Conservation (phyloP, 495 filamentous ascomycete species). For the Lasiosphaeria hispida region DNA sequence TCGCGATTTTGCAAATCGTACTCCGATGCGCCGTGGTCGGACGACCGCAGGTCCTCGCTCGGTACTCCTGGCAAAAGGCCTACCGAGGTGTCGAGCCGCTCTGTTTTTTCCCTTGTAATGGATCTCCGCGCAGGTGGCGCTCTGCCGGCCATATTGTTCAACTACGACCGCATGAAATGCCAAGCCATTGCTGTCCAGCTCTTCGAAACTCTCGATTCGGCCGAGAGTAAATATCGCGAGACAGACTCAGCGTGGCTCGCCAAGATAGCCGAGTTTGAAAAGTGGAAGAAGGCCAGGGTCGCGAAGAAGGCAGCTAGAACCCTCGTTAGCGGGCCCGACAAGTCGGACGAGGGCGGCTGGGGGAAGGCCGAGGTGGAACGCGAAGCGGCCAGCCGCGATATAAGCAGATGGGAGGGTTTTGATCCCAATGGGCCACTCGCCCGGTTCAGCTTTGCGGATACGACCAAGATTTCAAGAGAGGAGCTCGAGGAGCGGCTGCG, state of each 20-base stretch:
- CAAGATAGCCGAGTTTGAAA: slow-evolving; percentile 50
- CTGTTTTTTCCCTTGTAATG: slow-evolving; percentile 53
- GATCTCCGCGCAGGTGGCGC: slow-evolving; percentile 61
- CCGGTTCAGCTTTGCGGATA: slow-evolving; percentile 64
- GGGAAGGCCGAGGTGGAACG: slow-evolving; percentile 39
- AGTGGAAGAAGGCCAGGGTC: slow-evolving; percentile 45
- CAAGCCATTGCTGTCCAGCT: slow-evolving; percentile 53
- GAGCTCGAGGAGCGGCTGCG: slow-evolving; percentile 54
- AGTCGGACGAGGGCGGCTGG: slow-evolving; percentile 14
- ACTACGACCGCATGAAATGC: slow-evolving; percentile 65
- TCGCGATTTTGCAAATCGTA: background rate
- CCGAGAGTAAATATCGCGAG: slow-evolving; percentile 57
- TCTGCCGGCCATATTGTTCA: slow-evolving; percentile 73
- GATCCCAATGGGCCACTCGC: slow-evolving; percentile 60
- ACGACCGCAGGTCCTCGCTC: too few species aligned
- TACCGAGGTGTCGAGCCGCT: slow-evolving; percentile 31
- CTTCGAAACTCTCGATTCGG: slow-evolving; percentile 45
- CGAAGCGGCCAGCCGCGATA: slow-evolving; percentile 39
- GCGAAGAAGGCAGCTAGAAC: slow-evolving; percentile 36
- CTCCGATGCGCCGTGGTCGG: background rate
- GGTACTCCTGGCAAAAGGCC: background rate
- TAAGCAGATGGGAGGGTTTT: slow-evolving; percentile 57
- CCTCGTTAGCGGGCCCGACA: too few species aligned
- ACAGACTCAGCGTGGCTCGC: slow-evolving; percentile 55
- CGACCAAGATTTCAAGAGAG: slow-evolving; percentile 45